phyloP scores from a whole-genome alignment of 179 eudicot species.

The Vitellaria paradoxa region DNA sequence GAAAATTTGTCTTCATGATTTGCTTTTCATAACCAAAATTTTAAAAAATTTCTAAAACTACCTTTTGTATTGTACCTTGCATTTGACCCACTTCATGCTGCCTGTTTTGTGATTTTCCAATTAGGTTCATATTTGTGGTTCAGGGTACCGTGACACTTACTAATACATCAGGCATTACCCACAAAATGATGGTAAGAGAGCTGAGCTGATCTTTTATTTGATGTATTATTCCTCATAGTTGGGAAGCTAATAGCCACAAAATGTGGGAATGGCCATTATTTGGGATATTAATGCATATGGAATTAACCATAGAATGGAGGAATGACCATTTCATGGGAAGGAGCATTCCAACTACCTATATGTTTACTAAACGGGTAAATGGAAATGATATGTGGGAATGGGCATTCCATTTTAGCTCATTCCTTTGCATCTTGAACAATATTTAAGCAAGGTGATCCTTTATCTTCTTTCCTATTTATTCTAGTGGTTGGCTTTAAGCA shows the following conservation, averaged over 20 bases:
- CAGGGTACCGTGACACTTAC: constrained; percentile 61
- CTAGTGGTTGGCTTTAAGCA: too few relatives aligned
- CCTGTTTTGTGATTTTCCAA: constrained; percentile 20
- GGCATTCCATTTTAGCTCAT: too few relatives aligned
- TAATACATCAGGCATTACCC: constrained; percentile 39
- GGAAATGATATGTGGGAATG: too few relatives aligned
- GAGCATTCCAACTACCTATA: too few relatives aligned
- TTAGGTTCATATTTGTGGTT: constrained; percentile 86
- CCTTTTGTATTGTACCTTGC: background rate
- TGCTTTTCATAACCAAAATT: background rate
- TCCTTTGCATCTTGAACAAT: too few relatives aligned
- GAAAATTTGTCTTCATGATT: background rate
- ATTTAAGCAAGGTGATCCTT: too few relatives aligned
- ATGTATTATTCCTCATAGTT: background rate
- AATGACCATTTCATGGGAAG: too few relatives aligned
- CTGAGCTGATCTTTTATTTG: constrained; percentile 9
- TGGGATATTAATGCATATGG: too few relatives aligned
- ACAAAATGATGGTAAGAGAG: constrained; percentile 53
- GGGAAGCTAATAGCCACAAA: background rate
- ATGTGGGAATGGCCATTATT: too few relatives aligned
- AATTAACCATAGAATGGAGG: too few relatives aligned
- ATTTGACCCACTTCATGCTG: constrained; percentile 7
- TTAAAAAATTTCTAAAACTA: background rate
- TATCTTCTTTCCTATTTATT: too few relatives aligned
- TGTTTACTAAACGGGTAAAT: too few relatives aligned